Base-by-base conservation (phyloP, 164 flowering plant species). In the Magnolia changhungtana region DNA sequence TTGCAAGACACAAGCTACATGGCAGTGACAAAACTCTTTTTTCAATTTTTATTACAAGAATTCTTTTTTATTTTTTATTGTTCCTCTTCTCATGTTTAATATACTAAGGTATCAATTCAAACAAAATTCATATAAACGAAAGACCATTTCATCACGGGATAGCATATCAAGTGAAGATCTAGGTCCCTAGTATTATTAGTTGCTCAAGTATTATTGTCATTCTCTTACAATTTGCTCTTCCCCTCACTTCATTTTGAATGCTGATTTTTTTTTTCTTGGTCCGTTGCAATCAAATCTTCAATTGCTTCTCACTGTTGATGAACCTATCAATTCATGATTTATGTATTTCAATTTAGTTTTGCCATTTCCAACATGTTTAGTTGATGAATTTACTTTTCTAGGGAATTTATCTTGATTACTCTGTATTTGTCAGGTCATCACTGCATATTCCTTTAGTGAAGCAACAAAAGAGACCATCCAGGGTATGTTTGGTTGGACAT, bases 401-500 rank as follows among this genome's bases (percentile, higher is more conserved):
- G 61, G 16, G 61, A 55, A 55, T 55, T 55, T 55, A 16, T 11
- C 61, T 55, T 55, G 18, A 55, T 16, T 55, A 16, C 61, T 55
- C 13, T 55, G 3, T 55, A 52, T 72, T 78, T 37, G 45, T 75
- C 83, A 96, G 99, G 90, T 85, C 82, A 82, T 89, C 80, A 83
- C 96, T 20, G 77, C 82, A 74, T 83, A 92, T 86, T 88, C 88
- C 75, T 90, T 80, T 80, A 77, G 63, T 81, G 89, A 85, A 76
- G 79, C 88, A 19, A 84, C 84, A 68, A 88, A 84, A 79, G 94
- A 89, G 58, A 77, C 80, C 59, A 88, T 85, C 50, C 76, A 79
- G 82, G 79, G 78, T 72, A 81, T 89, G 20, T 74, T 91, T 52
- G 78, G 80, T 45, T 71, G 76, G 74, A 69, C 83, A 72, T 80